Evolutionary conservation across 2,329 filamentous ascomycete genomes (phyloP).

Genomic region (Trichoderma semiorbis): DNA sequence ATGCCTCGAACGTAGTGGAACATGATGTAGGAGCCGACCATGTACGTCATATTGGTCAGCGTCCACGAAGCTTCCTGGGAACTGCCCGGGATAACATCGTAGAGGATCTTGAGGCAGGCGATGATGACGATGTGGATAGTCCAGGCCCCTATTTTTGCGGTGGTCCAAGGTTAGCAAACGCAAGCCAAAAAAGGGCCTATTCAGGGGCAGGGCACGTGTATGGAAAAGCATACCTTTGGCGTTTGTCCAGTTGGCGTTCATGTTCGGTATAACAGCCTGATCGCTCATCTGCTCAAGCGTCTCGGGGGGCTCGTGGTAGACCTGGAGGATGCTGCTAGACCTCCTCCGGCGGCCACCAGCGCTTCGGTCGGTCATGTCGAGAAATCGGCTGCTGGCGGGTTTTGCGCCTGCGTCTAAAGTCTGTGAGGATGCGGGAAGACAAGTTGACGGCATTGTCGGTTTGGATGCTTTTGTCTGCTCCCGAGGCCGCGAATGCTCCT

Average conservation of each 20-base stretch:
- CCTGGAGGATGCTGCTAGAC: slow-evolving; percentile 87
- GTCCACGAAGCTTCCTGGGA: slow-evolving; percentile 99
- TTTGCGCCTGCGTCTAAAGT: slow-evolving; percentile 84
- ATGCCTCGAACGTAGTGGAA: slow-evolving; percentile 98
- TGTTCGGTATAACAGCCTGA: slow-evolving; percentile 87
- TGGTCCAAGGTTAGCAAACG: not conserved
- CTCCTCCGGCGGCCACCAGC: slow-evolving; percentile 78
- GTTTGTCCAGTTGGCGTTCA: slow-evolving; percentile 99
- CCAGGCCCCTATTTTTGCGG: slow-evolving; percentile 72
- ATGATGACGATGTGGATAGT: slow-evolving; percentile 96
- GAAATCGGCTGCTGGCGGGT: slow-evolving; percentile 58
- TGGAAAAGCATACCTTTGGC: slow-evolving; percentile 75
- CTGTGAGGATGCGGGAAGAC: slow-evolving; percentile 80
- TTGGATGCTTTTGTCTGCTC: slow-evolving; percentile 14
- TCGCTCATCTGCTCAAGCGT: slow-evolving; percentile 97
- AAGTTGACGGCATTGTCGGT: slow-evolving; percentile 73
- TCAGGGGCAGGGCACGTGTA: not conserved
- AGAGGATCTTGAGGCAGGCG: slow-evolving; percentile 87
- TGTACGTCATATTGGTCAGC: slow-evolving; percentile 97
- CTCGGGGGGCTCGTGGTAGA: slow-evolving; percentile 96
- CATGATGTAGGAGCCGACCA: slow-evolving; percentile 98
- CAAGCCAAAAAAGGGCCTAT: slow-evolving; percentile 26
- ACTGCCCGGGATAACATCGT: slow-evolving; percentile 92
- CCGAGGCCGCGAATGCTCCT: slow-evolving; percentile 8
- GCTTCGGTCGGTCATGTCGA: slow-evolving; percentile 58